phyloP scores from a whole-genome alignment of 83 land plant species.

The Larix sibirica region DNA sequence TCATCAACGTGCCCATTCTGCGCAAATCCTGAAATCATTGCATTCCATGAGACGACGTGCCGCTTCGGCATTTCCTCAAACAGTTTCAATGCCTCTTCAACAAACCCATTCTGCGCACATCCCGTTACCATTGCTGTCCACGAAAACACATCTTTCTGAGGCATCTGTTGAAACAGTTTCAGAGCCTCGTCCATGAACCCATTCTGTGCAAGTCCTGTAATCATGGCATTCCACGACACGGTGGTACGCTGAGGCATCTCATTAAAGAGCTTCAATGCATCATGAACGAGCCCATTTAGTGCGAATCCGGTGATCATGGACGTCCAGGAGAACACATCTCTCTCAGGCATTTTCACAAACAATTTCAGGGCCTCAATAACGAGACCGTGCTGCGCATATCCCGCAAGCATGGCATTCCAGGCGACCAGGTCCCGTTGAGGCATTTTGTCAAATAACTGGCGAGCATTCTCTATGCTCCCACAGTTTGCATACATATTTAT shows the following conservation, averaged over 20 bases:
- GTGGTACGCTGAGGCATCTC: background rate
- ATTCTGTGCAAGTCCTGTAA: conserved; percentile 6
- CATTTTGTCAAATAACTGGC: conserved; percentile 12
- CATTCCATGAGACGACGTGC: background rate
- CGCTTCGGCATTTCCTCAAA: background rate
- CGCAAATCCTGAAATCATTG: too few relatives aligned
- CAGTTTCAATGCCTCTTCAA: background rate
- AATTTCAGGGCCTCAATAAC: conserved; percentile 2
- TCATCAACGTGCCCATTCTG: conserved; percentile 26
- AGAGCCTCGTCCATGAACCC: background rate
- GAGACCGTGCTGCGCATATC: conserved; percentile 12
- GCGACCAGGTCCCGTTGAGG: conserved; percentile 12
- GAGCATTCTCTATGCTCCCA: conserved; percentile 4
- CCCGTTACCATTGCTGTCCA: background rate
- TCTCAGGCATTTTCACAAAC: conserved; percentile 1
- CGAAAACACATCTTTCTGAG: conserved; percentile 1
- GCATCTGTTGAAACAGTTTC: background rate
- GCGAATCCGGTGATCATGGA: background rate
- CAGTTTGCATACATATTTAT: conserved; percentile 20
- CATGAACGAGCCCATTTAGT: background rate
- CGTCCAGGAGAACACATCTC: conserved; percentile 5
- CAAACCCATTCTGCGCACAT: background rate
- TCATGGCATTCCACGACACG: conserved; percentile 4
- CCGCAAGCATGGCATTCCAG: conserved; percentile 20
- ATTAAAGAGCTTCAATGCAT: background rate